A percentile compares a stretch with the other conserved stretches of the same genome.
phyloP scores from a whole-genome alignment of 2,329 filamentous ascomycete species.

The Cladosporium sp. region DNA sequence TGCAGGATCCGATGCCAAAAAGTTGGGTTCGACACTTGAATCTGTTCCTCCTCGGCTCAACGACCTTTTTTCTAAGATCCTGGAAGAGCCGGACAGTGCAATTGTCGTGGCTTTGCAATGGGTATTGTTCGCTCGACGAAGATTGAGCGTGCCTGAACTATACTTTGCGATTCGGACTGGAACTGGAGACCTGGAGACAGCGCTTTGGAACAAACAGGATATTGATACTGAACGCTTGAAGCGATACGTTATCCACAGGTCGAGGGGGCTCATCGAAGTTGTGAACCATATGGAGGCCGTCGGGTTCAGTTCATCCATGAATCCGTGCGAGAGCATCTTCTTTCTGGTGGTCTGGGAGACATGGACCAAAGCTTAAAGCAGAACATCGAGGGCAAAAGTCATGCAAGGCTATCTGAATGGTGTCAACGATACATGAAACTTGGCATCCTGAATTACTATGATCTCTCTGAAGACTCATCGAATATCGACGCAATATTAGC shows the following conservation, averaged over 20 bases:
- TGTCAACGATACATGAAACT: not conserved
- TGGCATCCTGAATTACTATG: no score
- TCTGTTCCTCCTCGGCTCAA: not conserved
- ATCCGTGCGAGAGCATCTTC: constrained; percentile 2
- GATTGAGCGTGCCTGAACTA: not conserved
- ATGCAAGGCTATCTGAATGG: not conserved
- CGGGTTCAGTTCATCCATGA: not conserved
- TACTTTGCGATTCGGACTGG: not conserved
- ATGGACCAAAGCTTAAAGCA: not conserved
- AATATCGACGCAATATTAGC: no score
- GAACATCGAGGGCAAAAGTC: not conserved
- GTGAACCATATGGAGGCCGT: no score
- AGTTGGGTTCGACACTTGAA: not conserved
- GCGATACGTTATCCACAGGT: not conserved
- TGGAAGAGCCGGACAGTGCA: not conserved
- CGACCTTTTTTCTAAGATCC: not conserved
- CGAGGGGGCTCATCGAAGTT: not conserved
- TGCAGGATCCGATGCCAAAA: not conserved
- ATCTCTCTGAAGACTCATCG: no score
- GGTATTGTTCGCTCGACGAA: not conserved
- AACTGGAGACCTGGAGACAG: no score
- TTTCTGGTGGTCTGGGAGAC: not conserved
- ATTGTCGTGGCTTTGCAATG: not conserved
- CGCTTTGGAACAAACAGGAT: not conserved
- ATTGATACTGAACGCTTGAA: not conserved